Evolutionary conservation across 257 asterid species (phyloP).

Genomic region (Eucommia ulmoides): DNA sequence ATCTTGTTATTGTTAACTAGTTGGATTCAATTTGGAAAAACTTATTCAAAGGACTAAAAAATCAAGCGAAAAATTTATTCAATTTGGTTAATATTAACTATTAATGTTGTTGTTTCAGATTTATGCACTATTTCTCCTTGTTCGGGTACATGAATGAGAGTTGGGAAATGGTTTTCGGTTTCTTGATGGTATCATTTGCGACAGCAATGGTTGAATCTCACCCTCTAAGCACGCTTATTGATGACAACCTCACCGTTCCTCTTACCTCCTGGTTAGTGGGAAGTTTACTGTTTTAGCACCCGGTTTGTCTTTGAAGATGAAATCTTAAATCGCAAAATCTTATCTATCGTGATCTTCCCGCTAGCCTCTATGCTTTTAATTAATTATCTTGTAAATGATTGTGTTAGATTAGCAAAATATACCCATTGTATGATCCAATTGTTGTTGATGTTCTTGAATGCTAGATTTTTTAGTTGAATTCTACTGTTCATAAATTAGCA

Average conservation of each 20-base stretch:
- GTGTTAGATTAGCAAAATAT: not conserved
- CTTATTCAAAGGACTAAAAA: too few relatives aligned
- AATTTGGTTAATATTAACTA: constrained; percentile 8
- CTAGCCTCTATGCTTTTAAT: not conserved
- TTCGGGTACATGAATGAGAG: constrained; percentile 67
- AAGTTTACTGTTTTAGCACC: not conserved
- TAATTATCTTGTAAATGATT: too few relatives aligned
- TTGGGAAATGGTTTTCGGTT: constrained; percentile 39
- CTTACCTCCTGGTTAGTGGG: not conserved
- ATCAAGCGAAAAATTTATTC: not conserved
- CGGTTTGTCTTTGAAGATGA: not conserved
- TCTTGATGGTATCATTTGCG: constrained; percentile 9
- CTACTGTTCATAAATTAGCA: too few relatives aligned
- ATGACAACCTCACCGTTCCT: not conserved
- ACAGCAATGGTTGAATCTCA: not conserved
- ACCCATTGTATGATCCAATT: not conserved
- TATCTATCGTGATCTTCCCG: not conserved
- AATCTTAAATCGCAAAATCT: not conserved
- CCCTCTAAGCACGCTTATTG: not conserved
- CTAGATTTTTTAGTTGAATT: not conserved
- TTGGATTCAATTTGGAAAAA: too few relatives aligned
- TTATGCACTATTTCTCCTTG: constrained; percentile 65
- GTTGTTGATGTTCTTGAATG: not conserved
- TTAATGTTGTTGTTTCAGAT: constrained; percentile 32
- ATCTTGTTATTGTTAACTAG: too few relatives aligned